phyloP scores from a whole-genome alignment of 495 filamentous ascomycete genomes.

The Hapsidospora chrysogenum region DNA sequence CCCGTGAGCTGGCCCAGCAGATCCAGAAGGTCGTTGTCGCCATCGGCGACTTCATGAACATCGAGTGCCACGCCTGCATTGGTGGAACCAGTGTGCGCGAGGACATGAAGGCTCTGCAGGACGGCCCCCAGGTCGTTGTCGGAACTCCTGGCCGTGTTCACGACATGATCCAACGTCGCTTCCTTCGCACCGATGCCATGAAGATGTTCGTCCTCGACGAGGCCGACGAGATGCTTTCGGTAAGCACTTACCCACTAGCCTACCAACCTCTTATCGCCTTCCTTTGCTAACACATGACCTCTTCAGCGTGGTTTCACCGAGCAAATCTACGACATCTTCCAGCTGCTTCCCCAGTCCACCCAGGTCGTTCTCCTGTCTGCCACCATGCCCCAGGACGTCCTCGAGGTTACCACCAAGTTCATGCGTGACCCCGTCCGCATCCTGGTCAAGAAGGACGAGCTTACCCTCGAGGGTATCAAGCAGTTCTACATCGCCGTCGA shows the following conservation, averaged over 20 bases:
- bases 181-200: constrained; percentile 83
- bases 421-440: constrained; percentile 99
- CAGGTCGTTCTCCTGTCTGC: constrained; percentile 97
- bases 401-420: constrained; percentile 99
- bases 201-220: constrained; percentile 99
- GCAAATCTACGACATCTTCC: constrained; percentile 99
- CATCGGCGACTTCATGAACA: constrained; percentile 98
- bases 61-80: constrained; percentile 97
- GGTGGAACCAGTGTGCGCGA: constrained; percentile 95
- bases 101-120: constrained; percentile 91
- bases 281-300: neutral
- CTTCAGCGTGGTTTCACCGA: constrained; percentile 80
- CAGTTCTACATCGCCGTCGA: constrained; percentile 99
- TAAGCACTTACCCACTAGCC: constrained; percentile 20
- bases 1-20: constrained; percentile 92
- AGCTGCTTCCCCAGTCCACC: constrained; percentile 85
- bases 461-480: constrained; percentile 96
- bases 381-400: constrained; percentile 91
- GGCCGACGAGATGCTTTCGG: constrained; percentile 80
- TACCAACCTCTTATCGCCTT: neutral
- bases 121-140: constrained; percentile 92
- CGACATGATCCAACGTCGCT: constrained; percentile 96
- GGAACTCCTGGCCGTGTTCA: constrained; percentile 92
- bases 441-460: constrained; percentile 97
- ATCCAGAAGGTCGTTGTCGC: constrained; percentile 97